phyloP scores from a whole-genome alignment of 2,329 filamentous ascomycete genomes.

The Cytospora piceicola region DNA sequence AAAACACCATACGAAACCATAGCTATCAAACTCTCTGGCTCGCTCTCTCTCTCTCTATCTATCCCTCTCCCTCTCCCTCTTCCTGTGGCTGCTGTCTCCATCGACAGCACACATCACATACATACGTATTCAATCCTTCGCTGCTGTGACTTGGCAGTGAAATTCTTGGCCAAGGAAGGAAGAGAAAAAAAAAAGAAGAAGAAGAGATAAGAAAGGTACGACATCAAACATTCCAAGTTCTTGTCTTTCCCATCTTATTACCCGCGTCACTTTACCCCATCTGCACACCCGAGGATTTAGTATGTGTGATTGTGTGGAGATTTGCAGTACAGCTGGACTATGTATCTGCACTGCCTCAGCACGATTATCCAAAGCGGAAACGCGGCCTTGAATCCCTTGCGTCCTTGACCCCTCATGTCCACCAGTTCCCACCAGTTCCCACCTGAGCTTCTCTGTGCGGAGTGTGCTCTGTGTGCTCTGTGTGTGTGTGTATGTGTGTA shows the following conservation, averaged over 20 bases:
- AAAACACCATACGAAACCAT: not conserved
- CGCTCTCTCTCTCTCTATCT: not conserved
- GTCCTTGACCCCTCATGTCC: not conserved
- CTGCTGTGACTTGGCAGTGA: not conserved
- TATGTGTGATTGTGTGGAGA: not conserved
- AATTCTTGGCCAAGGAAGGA: not conserved
- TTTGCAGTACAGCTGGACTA: not conserved
- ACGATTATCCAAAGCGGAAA: not conserved
- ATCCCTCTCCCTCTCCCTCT: not conserved
- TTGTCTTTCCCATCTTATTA: not conserved
- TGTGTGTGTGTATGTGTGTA: too few relatives aligned
- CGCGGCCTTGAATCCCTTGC: not conserved
- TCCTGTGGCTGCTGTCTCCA: not conserved
- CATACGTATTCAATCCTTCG: not conserved
- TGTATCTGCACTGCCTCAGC: not conserved
- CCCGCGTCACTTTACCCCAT: too few relatives aligned
- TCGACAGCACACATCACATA: not conserved
- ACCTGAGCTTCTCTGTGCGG: not conserved
- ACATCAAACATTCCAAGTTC: not conserved
- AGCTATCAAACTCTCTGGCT: not conserved
- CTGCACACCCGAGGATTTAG: conserved; percentile 2
- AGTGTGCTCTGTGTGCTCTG: too few relatives aligned
- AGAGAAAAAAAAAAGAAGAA: too few relatives aligned
- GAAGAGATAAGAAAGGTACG: not conserved
- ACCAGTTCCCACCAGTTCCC: not conserved